Conservation (phyloP, 2,329 filamentous ascomycete species). For the Aaosphaeria arxii region DNA sequence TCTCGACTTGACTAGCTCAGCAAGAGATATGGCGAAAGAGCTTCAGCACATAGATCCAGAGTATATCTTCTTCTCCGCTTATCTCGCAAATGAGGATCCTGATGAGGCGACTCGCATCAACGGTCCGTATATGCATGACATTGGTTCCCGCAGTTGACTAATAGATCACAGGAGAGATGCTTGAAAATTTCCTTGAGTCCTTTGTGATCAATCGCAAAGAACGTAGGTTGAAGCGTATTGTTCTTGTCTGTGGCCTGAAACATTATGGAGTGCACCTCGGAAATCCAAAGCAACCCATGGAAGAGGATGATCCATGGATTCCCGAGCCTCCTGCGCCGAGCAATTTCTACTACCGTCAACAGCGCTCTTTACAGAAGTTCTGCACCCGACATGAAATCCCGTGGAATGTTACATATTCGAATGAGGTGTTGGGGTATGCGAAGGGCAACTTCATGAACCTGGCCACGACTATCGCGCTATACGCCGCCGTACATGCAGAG, state of each 20-base stretch:
- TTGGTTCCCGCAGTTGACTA: neutral
- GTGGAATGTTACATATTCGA: constrained; percentile 45
- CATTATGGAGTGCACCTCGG: constrained; percentile 56
- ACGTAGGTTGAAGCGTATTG: constrained; percentile 45
- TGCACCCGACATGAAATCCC: constrained; percentile 31
- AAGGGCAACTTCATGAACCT: constrained; percentile 39
- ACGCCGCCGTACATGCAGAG: constrained; percentile 25
- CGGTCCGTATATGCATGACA: constrained; percentile 5
- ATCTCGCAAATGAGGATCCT: constrained; percentile 35
- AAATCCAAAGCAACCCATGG: constrained; percentile 46
- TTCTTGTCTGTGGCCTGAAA: constrained; percentile 50
- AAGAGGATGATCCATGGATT: constrained; percentile 47
- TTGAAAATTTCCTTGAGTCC: neutral
- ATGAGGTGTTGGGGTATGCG: constrained; percentile 46
- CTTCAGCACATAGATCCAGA: constrained; percentile 36
- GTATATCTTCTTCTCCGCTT: constrained; percentile 45
- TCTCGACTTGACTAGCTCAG: constrained; percentile 36
- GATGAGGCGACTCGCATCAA: constrained; percentile 24
- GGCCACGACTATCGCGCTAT: constrained; percentile 24
- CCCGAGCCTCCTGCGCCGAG: constrained; percentile 31
- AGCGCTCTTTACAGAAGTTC: constrained; percentile 41
- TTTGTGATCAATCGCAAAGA: constrained; percentile 1
- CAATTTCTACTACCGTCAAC: constrained; percentile 54
- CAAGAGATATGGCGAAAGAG: constrained; percentile 37
- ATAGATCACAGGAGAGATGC: neutral